Conservation (phyloP, 176 grass and related monocot genomes). For the Guadua angustifolia region DNA sequence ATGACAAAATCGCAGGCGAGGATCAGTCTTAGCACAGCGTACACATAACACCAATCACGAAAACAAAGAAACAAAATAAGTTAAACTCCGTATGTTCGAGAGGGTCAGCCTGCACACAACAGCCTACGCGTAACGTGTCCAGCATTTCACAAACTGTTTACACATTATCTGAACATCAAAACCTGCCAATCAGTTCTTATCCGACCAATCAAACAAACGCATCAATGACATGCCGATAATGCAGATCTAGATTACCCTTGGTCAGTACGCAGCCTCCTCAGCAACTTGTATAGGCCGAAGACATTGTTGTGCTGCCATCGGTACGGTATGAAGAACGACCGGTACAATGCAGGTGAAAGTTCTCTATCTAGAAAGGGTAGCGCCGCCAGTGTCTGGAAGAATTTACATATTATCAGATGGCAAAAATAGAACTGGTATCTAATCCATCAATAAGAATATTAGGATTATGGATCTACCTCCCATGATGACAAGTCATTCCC, state of each 20-base stretch:
- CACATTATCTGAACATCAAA: not conserved
- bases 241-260: not conserved
- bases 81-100: not conserved
- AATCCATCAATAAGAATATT: not conserved
- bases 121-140: not conserved
- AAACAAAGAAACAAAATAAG: not conserved
- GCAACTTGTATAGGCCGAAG: constrained; percentile 90
- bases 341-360: constrained; percentile 75
- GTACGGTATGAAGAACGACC: constrained; percentile 93
- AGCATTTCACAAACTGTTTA: not conserved
- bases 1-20: not conserved
- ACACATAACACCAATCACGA: not conserved
- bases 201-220: not conserved
- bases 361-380: constrained; percentile 89
- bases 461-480: constrained; percentile 66
- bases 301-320: constrained; percentile 84
- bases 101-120: not conserved
- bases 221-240: not conserved
- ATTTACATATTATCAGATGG: constrained; percentile 15
- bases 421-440: constrained; percentile 8
- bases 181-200: not conserved
- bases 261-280: constrained; percentile 53
- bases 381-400: constrained; percentile 66
- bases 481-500: constrained; percentile 78
- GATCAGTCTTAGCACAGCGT: too few relatives aligned